Conservation (phyloP, 441 rosid genomes). For the Populus tomentosa region DNA sequence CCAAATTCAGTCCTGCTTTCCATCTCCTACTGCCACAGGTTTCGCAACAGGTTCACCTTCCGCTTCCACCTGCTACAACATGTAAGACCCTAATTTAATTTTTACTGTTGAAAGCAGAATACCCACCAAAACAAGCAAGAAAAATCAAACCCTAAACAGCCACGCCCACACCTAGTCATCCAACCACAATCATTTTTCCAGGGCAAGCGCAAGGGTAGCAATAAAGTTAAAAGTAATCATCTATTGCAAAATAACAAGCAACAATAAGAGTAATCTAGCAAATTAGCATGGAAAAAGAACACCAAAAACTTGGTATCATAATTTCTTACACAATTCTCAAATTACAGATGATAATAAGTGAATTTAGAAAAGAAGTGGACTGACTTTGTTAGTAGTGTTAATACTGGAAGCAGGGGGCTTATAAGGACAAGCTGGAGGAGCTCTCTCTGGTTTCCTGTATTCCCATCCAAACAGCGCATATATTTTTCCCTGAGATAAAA, state of each 20-base stretch:
- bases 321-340: background rate
- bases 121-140: background rate
- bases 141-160: background rate
- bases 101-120: background rate
- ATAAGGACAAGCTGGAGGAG: constrained; percentile 82
- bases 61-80: background rate
- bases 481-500: constrained; percentile 38
- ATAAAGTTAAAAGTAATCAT: background rate
- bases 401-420: constrained; percentile 42
- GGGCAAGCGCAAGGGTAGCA: background rate
- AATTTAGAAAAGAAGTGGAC: constrained; percentile 3
- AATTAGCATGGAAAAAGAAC: background rate
- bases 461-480: constrained; percentile 89
- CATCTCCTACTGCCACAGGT: background rate
- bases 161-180: background rate
- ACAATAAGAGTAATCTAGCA: background rate
- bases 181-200: background rate
- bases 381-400: constrained; percentile 37
- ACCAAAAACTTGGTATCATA: background rate
- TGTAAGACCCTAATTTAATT: background rate
- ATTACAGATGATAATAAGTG: background rate
- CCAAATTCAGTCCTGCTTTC: background rate
- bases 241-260: background rate
- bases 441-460: constrained; percentile 78
- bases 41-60: background rate